These are phyloP conservation scores for Termitomyces sp. DNA, from an alignment of 768 basidiomycete species.

Conservation along the genomic window DNA sequence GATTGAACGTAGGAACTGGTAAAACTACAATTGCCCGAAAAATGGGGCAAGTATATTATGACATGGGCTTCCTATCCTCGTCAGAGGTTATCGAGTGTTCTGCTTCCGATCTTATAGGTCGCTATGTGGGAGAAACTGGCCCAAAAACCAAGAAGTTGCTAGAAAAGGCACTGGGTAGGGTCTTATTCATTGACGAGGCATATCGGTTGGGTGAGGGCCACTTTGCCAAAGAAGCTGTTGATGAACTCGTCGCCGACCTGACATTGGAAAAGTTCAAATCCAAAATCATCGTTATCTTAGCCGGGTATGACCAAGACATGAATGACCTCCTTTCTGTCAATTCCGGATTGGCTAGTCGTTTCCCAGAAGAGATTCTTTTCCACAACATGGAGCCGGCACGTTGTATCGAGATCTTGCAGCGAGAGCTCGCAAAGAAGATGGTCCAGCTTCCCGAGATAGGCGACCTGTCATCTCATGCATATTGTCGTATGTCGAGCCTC, in stretches of 20 bases:
- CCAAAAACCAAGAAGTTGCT: neutral
- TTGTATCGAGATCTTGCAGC: neutral
- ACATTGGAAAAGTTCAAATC: constrained; percentile 51
- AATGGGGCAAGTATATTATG: constrained; percentile 55
- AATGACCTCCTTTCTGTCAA: constrained; percentile 54
- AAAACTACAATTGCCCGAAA: constrained; percentile 61
- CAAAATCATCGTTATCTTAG: constrained; percentile 62
- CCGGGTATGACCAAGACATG: constrained; percentile 68
- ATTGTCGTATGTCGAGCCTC: neutral
- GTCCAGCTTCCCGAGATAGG: neutral
- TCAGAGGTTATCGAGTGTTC: constrained; percentile 62
- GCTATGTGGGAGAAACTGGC: constrained; percentile 21
- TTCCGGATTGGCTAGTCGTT: constrained; percentile 60
- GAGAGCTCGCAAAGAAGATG: neutral
- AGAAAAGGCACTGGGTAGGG: neutral
- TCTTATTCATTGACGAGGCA: neutral
- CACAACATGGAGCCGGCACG: constrained; percentile 37
- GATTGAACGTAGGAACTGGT: constrained; percentile 55
- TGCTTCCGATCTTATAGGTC: constrained; percentile 61
- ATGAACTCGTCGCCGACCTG: constrained; percentile 60
- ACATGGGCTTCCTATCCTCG: constrained; percentile 49
- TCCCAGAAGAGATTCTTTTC: constrained; percentile 57
- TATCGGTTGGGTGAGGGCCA: neutral
- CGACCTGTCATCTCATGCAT: neutral
- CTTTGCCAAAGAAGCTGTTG: constrained; percentile 67